Evolutionary conservation across 1,284 basidiomycete genomes (phyloP).

Genomic region (Erythrobasidium hasegawianum): DNA sequence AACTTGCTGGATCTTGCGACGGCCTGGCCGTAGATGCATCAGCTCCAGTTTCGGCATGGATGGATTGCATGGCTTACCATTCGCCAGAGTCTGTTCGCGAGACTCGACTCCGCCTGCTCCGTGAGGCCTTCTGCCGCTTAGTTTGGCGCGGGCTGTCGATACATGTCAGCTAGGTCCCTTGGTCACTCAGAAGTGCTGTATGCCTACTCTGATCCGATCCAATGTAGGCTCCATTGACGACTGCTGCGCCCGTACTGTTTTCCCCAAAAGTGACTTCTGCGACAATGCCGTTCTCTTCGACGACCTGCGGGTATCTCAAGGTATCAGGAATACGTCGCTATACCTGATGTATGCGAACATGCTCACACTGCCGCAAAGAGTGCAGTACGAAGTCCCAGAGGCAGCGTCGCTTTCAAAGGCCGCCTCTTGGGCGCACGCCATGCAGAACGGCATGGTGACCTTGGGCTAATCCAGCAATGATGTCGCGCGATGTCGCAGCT

Average conservation of each 20-base stretch:
- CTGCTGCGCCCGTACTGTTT: constrained; percentile 82
- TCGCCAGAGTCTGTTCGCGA: constrained; percentile 80
- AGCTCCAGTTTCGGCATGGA: not conserved
- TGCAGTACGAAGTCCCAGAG: constrained; percentile 77
- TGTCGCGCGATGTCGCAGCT: no score
- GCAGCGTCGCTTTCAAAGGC: constrained; percentile 36
- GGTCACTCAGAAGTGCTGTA: no score
- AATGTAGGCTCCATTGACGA: constrained; percentile 94
- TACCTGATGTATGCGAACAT: no score
- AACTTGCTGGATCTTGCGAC: constrained; percentile 73
- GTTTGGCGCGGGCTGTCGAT: constrained; percentile 71
- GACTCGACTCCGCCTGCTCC: constrained; percentile 66
- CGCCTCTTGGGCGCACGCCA: constrained; percentile 16
- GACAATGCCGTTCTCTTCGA: constrained; percentile 92
- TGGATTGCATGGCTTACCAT: constrained; percentile 56
- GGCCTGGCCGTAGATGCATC: constrained; percentile 56
- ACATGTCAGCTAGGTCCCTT: no score
- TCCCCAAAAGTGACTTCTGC: constrained; percentile 92
- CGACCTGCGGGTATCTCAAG: constrained; percentile 59
- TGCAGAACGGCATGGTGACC: constrained; percentile 17
- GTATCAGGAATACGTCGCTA: no score
- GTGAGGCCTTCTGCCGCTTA: constrained; percentile 70
- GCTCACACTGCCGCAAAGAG: constrained; percentile 64
- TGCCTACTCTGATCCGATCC: constrained; percentile 83
- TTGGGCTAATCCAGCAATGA: no score